These are phyloP conservation scores for Arabidopsis suecica DNA, from an alignment of 345 rosid species.

Conservation along the genomic window DNA sequence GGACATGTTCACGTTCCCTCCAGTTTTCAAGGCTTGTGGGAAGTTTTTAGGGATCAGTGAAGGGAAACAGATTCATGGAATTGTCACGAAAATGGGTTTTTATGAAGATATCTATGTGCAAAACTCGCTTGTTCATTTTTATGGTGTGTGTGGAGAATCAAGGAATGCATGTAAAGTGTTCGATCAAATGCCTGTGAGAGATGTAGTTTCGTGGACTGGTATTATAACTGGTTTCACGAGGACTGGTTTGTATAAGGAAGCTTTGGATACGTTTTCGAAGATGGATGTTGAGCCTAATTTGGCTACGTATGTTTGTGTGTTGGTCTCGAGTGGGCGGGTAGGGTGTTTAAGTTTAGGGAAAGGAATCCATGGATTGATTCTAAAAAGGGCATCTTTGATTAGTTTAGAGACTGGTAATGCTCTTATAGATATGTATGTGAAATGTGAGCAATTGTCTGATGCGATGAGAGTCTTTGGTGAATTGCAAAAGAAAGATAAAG, in stretches of 20 bases:
- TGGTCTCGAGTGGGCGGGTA: constrained; percentile 52
- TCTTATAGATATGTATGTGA: constrained; percentile 60
- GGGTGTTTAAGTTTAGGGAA: constrained; percentile 47
- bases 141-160: constrained; percentile 46
- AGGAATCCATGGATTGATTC: constrained; percentile 49
- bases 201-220: constrained; percentile 56
- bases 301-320: constrained; percentile 48
- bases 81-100: constrained; percentile 45
- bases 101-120: constrained; percentile 43
- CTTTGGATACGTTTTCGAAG: constrained; percentile 46
- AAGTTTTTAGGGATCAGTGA: constrained; percentile 47
- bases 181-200: constrained; percentile 57
- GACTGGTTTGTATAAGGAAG: constrained; percentile 48
- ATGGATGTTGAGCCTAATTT: constrained; percentile 50
- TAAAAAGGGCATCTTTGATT: constrained; percentile 34
- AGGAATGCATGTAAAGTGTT: constrained; percentile 46
- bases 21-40: constrained; percentile 54
- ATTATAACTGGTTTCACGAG: constrained; percentile 50
- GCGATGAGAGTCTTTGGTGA: constrained; percentile 50
- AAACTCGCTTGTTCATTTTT: constrained; percentile 50
- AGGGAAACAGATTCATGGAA: constrained; percentile 49
- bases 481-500: constrained; percentile 48
- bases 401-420: constrained; percentile 51
- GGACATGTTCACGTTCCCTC: constrained; percentile 53
- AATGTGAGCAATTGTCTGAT: constrained; percentile 49